These are phyloP conservation scores for Lasiodiplodia sp. DNA, from an alignment of 2,329 filamentous ascomycete genomes.

Conservation along the genomic window DNA sequence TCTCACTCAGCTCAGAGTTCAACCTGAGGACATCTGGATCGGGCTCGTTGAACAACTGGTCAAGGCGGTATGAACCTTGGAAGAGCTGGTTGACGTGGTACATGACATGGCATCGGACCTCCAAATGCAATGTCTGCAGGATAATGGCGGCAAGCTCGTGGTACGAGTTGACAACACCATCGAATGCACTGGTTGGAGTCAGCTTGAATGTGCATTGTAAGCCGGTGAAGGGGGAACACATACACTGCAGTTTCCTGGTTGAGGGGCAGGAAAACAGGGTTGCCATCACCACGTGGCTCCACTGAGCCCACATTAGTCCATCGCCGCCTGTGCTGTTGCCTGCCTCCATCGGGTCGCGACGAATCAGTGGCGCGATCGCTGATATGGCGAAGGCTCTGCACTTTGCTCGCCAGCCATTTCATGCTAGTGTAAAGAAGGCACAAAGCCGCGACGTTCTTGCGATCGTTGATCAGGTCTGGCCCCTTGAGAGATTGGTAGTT, in stretches of 20 bases:
- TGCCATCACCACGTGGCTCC: slow-evolving; percentile 61
- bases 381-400: slow-evolving; percentile 81
- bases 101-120: slow-evolving; percentile 84
- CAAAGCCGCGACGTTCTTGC: slow-evolving; percentile 82
- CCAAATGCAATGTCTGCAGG: slow-evolving; percentile 85
- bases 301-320: slow-evolving; percentile 78
- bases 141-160: slow-evolving; percentile 80
- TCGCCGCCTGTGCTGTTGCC: slow-evolving; percentile 68
- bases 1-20: slow-evolving; percentile 83
- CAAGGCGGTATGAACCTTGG: slow-evolving; percentile 58
- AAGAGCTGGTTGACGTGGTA: slow-evolving; percentile 73
- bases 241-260: slow-evolving; percentile 84
- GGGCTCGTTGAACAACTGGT: slow-evolving; percentile 77
- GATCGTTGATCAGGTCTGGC: slow-evolving; percentile 84
- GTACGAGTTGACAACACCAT: slow-evolving; percentile 83
- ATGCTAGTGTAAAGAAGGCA: slow-evolving; percentile 95
- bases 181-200: slow-evolving; percentile 70
- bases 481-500: slow-evolving; percentile 62
- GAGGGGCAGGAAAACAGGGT: slow-evolving; percentile 83
- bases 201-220: slow-evolving; percentile 27
- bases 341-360: slow-evolving; percentile 56
- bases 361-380: slow-evolving; percentile 75
- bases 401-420: slow-evolving; percentile 93
- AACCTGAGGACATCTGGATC: slow-evolving; percentile 82
- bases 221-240: slow-evolving; percentile 44